phyloP scores from a whole-genome alignment of 192 early-diverging fungal species.

The Linnemannia schmuckeri region DNA sequence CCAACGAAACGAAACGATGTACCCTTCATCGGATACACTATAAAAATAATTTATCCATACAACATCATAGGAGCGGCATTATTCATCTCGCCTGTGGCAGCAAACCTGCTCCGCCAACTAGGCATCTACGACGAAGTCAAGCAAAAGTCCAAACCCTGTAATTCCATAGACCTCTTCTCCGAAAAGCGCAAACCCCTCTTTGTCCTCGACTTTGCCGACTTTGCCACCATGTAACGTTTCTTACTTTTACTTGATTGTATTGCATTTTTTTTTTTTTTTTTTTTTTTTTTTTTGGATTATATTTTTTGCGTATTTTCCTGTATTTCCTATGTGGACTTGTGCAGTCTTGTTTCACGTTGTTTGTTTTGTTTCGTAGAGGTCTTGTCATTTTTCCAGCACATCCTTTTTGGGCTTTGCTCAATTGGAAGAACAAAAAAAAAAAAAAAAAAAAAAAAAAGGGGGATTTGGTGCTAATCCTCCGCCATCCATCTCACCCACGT shows the following conservation, averaged over 20 bases:
- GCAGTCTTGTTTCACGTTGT: not conserved
- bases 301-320: not conserved
- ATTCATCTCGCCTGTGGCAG: not conserved
- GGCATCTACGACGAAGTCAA: not conserved
- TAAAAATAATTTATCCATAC: too few relatives aligned
- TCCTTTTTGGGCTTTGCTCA: too few relatives aligned
- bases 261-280: not conserved
- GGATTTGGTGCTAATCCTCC: not conserved
- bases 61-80: not conserved
- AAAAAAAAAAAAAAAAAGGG: not conserved
- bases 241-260: not conserved
- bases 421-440: not conserved
- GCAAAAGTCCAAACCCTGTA: not conserved
- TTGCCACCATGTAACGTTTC: not conserved
- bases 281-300: not conserved
- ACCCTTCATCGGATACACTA: too few relatives aligned
- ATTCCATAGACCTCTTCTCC: not conserved
- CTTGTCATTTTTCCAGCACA: not conserved
- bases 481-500: not conserved
- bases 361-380: not conserved
- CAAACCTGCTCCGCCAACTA: slow-evolving; percentile 2
- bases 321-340: not conserved
- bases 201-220: not conserved
- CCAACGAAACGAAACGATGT: too few relatives aligned
- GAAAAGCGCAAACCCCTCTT: slow-evolving; percentile 4